Conservation (phyloP, 1,284 basidiomycete genomes). For the Amylostereum areolatum region DNA sequence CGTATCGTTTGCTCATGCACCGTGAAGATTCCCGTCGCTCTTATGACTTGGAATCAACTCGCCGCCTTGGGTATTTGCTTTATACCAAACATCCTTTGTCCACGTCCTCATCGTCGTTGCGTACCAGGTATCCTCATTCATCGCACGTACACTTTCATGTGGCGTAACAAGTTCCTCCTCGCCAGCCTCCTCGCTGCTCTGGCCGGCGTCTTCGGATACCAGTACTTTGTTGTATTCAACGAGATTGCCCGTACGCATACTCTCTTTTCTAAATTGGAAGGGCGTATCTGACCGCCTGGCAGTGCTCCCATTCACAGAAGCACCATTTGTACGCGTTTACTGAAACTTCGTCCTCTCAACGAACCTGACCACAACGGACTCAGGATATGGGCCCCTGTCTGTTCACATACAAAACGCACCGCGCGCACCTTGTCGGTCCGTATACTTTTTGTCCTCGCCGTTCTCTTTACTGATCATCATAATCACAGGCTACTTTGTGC, state of each 20-base stretch:
- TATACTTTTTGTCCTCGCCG: too few species aligned
- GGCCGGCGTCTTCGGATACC: slow-evolving; percentile 66
- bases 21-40: slow-evolving; percentile 61
- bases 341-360: too few species aligned
- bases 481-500: slow-evolving; percentile 60
- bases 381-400: slow-evolving; percentile 62
- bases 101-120: slow-evolving; percentile 7
- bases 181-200: slow-evolving; percentile 55
- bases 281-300: too few species aligned
- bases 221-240: slow-evolving; percentile 68
- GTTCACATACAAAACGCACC: slow-evolving; percentile 70
- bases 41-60: slow-evolving; percentile 83
- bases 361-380: too few species aligned
- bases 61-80: slow-evolving; percentile 57
- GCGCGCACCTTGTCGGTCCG: slow-evolving; percentile 69
- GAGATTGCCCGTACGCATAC: slow-evolving; percentile 62
- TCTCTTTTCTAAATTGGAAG: too few species aligned
- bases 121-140: slow-evolving; percentile 63
- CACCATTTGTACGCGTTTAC: too few species aligned
- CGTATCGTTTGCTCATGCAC: neutral
- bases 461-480: neutral
- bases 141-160: slow-evolving; percentile 79
- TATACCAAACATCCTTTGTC: neutral
- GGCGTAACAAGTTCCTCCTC: slow-evolving; percentile 62
- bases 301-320: neutral